phyloP scores from a whole-genome alignment of 2,329 filamentous ascomycete genomes.

The Talaromyces rugulosus region DNA sequence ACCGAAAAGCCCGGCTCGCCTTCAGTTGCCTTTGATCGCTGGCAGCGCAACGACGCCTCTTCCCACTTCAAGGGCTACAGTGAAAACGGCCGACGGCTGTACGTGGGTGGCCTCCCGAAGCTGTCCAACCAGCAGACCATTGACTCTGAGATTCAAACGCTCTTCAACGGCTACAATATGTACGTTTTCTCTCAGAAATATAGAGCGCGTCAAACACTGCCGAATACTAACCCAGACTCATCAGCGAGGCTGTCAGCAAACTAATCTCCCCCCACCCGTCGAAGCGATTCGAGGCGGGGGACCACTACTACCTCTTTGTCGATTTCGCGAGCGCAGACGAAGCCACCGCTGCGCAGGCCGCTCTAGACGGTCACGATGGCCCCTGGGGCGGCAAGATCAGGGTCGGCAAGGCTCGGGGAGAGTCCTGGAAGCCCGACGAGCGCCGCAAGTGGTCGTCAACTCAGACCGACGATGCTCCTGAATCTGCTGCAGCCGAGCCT shows the following conservation, averaged over 20 bases:
- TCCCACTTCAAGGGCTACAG: constrained; percentile 28
- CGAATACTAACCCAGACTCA: neutral
- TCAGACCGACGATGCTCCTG: constrained; percentile 1
- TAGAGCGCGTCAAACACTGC: neutral
- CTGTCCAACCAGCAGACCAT: constrained; percentile 40
- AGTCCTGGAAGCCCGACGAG: constrained; percentile 28
- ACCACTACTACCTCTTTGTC: constrained; percentile 64
- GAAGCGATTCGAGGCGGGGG: constrained; percentile 49
- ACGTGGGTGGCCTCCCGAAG: constrained; percentile 45
- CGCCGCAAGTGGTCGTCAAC: constrained; percentile 18
- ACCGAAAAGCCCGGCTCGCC: constrained; percentile 7
- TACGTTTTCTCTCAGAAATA: constrained; percentile 19
- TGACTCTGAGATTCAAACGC: constrained; percentile 38
- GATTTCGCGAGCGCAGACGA: constrained; percentile 56
- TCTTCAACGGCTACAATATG: constrained; percentile 45
- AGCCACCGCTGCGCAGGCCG: constrained; percentile 48
- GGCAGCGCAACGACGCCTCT: constrained; percentile 37
- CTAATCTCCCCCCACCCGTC: constrained; percentile 57
- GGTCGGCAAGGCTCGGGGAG: constrained; percentile 38
- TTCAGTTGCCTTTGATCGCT: constrained; percentile 37
- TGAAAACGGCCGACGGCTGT: constrained; percentile 41
- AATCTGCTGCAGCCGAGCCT: neutral
- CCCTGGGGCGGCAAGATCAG: constrained; percentile 38
- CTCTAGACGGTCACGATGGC: constrained; percentile 37
- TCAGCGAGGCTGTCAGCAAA: constrained; percentile 45